phyloP scores from a whole-genome alignment of 1,284 basidiomycete species.

The Blastosporella zonata region DNA sequence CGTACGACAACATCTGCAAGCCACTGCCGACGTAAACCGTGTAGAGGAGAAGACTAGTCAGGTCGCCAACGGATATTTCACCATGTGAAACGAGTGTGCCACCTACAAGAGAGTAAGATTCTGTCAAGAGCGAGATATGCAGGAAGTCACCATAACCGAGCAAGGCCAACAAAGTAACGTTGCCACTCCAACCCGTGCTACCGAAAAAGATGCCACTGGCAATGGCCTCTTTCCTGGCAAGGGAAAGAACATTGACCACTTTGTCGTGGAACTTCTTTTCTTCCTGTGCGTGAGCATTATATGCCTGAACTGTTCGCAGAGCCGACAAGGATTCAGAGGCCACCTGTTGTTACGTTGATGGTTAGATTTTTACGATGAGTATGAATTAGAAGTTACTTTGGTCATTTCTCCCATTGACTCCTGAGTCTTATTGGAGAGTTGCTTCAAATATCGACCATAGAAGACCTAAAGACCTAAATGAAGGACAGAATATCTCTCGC shows the following conservation, averaged over 20 bases:
- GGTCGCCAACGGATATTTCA: constrained; percentile 86
- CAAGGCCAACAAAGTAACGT: constrained; percentile 85
- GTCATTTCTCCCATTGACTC: constrained; percentile 95
- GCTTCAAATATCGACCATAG: constrained; percentile 93
- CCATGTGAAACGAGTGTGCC: constrained; percentile 88
- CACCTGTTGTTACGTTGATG: constrained; percentile 25
- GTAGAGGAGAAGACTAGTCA: constrained; percentile 91
- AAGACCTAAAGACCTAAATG: constrained; percentile 57
- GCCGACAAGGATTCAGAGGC: constrained; percentile 93
- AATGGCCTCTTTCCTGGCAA: constrained; percentile 86
- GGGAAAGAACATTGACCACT: constrained; percentile 67
- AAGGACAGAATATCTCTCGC: background rate
- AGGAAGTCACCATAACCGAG: constrained; percentile 76
- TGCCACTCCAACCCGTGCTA: constrained; percentile 92
- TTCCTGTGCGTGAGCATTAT: constrained; percentile 78
- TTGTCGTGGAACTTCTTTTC: constrained; percentile 64
- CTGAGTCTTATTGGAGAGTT: constrained; percentile 89
- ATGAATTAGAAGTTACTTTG: constrained; percentile 43
- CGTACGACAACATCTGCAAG: constrained; percentile 76
- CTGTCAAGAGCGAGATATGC: background rate
- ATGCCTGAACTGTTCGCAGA: constrained; percentile 91
- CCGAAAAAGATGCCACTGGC: constrained; percentile 94
- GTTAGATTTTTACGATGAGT: constrained; percentile 17
- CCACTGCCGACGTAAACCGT: constrained; percentile 87
- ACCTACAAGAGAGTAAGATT: constrained; percentile 40